These are phyloP conservation scores for Knufia fluminis DNA, from an alignment of 2,329 filamentous ascomycete species.

Conservation along the genomic window DNA sequence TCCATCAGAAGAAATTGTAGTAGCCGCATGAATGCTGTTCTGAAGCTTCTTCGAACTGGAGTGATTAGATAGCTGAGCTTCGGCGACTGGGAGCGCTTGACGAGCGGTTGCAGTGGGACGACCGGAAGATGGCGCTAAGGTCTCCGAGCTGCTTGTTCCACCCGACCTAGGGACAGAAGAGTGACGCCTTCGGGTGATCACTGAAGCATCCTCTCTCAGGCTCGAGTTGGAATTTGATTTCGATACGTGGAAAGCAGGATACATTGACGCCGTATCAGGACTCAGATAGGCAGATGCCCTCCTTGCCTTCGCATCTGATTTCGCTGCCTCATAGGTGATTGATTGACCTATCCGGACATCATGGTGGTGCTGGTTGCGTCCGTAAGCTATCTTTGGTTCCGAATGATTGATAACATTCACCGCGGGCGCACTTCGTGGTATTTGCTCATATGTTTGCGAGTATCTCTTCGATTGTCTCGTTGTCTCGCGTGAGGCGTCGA, in stretches of 20 bases:
- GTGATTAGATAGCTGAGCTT: too few species aligned
- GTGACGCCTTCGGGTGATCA: background rate
- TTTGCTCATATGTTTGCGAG: slow-evolving; percentile 1
- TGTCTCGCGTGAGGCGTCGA: background rate
- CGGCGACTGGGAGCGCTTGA: too few species aligned
- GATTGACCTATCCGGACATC: too few species aligned
- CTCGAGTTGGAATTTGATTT: background rate
- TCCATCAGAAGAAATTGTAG: background rate
- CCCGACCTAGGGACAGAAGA: too few species aligned
- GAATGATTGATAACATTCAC: background rate
- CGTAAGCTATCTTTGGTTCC: background rate
- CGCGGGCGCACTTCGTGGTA: background rate
- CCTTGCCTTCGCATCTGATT: background rate
- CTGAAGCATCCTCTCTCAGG: background rate
- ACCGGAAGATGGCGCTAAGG: too few species aligned
- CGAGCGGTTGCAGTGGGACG: too few species aligned
- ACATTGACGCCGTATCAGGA: too few species aligned
- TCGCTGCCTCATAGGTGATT: background rate
- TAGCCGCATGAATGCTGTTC: too few species aligned
- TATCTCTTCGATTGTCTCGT: background rate
- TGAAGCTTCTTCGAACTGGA: too few species aligned
- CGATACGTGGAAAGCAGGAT: background rate
- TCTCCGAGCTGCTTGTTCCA: too few species aligned
- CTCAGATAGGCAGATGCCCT: too few species aligned
- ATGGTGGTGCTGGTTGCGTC: background rate